Evolutionary conservation across 768 basidiomycete genomes (phyloP), one percentile per base, ranked within the genome.

Genomic region (Leucocoprinus birnbaumii): DNA sequence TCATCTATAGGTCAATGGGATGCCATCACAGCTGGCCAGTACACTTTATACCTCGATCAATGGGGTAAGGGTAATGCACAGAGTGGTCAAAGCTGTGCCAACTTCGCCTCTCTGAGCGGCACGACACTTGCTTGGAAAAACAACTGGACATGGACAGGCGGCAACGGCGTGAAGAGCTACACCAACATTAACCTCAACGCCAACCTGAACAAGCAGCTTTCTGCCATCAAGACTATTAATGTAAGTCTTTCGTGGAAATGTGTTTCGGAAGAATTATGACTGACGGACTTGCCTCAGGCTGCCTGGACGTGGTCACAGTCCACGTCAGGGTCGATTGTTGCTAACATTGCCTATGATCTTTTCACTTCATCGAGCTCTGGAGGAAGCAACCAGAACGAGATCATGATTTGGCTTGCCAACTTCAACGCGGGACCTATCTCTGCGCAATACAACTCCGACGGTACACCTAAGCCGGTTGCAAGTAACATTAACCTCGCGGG

Each of bases 371-470:
- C 61, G 56, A 69, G 70, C 3, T 40, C 80, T 34, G 78, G 78
- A 1, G 84, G 84, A 27, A 65, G 73, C 37, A 74, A 75, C 50
- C 70, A 66, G 25, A 75, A 76, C 53, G 76, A 77, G 56, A 73
- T 86, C 60, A 87, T 87, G 85, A 66, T 87, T 56, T 86, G 85
- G 86, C 75, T 86, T 13, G 83, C 74, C 0, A 82, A 78, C 61
- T 74, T 66, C 70, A 79, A 80, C 58, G 77, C 84, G 3, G 76
- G 76, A 2, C 86, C 86, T 1, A 85, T 86, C 57, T 82, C 82
- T 13, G 66, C 70, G 18, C 18, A 58, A 0, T 86, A 84, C 63
- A 66, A 68, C 61, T 65, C 73, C 0, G 50, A 69, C 16, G 84
- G 84, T 3, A 64, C 73, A 3, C 72, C 84, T 1, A 61, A 71